Percentiles rank a stretch among this genome's conserved stretches.
Evolutionary conservation across 2,329 filamentous ascomycete genomes (phyloP).

Genomic region (Purpureocillium lavendulum): DNA sequence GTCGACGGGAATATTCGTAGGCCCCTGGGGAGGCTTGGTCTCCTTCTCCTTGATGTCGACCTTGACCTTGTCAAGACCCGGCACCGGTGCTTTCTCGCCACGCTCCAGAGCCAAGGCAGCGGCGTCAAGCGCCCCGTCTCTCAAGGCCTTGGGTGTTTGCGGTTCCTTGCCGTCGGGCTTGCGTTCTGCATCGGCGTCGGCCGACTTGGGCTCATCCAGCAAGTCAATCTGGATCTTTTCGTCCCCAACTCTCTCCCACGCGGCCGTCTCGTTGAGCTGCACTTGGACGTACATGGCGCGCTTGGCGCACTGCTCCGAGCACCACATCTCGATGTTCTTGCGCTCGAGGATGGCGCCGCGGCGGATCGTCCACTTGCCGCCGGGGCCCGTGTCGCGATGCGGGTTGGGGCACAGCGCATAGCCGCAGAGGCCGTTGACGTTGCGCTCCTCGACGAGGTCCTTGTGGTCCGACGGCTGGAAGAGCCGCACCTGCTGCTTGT

Average conservation of each 20-base stretch:
- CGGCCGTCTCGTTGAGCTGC: constrained; percentile 77
- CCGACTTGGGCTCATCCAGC: constrained; percentile 47
- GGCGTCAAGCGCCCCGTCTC: constrained; percentile 27
- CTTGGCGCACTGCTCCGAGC: constrained; percentile 68
- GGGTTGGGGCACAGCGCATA: constrained; percentile 69
- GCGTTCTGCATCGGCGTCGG: too few species aligned
- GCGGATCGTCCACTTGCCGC: constrained; percentile 61
- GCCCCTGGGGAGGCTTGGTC: constrained; percentile 11
- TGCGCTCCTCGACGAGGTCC: constrained; percentile 79
- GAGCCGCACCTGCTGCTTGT: constrained; percentile 57
- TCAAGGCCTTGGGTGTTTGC: too few species aligned
- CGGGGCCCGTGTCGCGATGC: constrained; percentile 46
- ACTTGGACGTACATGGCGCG: constrained; percentile 80
- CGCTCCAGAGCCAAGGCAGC: constrained; percentile 43
- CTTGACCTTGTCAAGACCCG: constrained; percentile 26
- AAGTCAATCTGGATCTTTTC: constrained; percentile 51
- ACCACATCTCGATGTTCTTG: constrained; percentile 78
- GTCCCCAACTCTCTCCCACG: constrained; percentile 67
- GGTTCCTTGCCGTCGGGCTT: too few species aligned
- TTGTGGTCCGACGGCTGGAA: constrained; percentile 91
- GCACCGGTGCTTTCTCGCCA: constrained; percentile 18
- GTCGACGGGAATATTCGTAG: constrained; percentile 16
- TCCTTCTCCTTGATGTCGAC: constrained; percentile 46
- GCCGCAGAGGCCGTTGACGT: constrained; percentile 73
- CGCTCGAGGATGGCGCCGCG: constrained; percentile 55